Conservation (phyloP, 192 early-diverging fungal genomes). For the Entomortierella chlamydospora region DNA sequence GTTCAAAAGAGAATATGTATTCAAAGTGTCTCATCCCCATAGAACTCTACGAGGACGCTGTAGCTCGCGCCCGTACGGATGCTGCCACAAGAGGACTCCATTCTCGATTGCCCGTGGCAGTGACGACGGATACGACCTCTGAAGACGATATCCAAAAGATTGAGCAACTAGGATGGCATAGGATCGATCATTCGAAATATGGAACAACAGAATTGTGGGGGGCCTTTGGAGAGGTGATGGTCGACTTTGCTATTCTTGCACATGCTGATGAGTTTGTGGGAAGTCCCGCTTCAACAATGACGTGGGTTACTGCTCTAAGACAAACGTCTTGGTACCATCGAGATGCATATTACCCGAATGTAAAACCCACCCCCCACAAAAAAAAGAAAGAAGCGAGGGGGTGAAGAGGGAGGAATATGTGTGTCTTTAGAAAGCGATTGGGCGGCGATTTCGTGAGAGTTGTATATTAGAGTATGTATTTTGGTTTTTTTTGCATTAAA, state of each 20-base stretch:
- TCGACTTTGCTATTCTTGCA: slow-evolving; percentile 39
- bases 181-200: slow-evolving; percentile 29
- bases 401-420: no score
- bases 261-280: slow-evolving; percentile 48
- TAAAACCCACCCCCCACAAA: no score
- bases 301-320: slow-evolving; percentile 14
- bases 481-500: no score
- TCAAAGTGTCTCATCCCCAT: slow-evolving; percentile 20
- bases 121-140: slow-evolving; percentile 31
- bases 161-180: slow-evolving; percentile 29
- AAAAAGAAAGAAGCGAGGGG: no score
- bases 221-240: slow-evolving; percentile 27
- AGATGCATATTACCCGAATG: slow-evolving; percentile 14
- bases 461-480: no score
- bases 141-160: slow-evolving; percentile 25
- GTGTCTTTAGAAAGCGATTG: no score
- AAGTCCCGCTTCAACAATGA: slow-evolving; percentile 13
- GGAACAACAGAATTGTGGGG: slow-evolving; percentile 17
- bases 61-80: slow-evolving; percentile 8
- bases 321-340: slow-evolving; percentile 30
- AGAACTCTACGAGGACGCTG: slow-evolving; percentile 1
- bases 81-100: slow-evolving; percentile 10
- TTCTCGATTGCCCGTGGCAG: slow-evolving; percentile 23
- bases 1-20: background rate
- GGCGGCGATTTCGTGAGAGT: no score